Conservation (phyloP, 306 rosid genomes). For the Prunus armeniaca region DNA sequence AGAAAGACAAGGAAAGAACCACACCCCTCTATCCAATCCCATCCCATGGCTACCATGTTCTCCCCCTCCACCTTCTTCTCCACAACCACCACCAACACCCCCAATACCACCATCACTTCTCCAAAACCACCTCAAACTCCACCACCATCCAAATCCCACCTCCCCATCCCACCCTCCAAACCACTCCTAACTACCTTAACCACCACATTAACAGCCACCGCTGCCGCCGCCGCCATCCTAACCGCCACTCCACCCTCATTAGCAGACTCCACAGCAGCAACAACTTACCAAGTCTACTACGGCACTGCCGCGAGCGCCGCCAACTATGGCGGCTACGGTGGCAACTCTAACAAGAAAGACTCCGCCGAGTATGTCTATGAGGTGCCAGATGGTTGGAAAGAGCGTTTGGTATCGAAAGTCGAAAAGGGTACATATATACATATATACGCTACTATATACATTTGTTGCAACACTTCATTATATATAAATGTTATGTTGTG, state of each 20-base stretch:
- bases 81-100: slow-evolving; percentile 26
- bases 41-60: slow-evolving; percentile 46
- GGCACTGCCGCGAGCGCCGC: slow-evolving; percentile 93
- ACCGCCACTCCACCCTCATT: slow-evolving; percentile 42
- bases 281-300: slow-evolving; percentile 61
- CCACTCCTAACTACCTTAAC: slow-evolving; percentile 26
- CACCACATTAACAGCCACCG: slow-evolving; percentile 37
- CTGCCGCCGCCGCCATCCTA: slow-evolving; percentile 51
- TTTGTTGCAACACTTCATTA: not conserved
- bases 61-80: slow-evolving; percentile 48
- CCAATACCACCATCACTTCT: slow-evolving; percentile 43
- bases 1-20: not conserved
- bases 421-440: slow-evolving; percentile 53
- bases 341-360: slow-evolving; percentile 73
- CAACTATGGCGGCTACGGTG: slow-evolving; percentile 86
- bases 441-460: not conserved
- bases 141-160: slow-evolving; percentile 23
- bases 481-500: not conserved
- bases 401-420: slow-evolving; percentile 78
- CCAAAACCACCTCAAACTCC: slow-evolving; percentile 36
- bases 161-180: slow-evolving; percentile 35
- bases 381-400: slow-evolving; percentile 84
- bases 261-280: slow-evolving; percentile 33
- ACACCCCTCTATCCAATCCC: slow-evolving; percentile 13
- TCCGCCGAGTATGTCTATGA: slow-evolving; percentile 83